phyloP scores from a whole-genome alignment of 169 alveolate species.

The Theileria sp. region DNA sequence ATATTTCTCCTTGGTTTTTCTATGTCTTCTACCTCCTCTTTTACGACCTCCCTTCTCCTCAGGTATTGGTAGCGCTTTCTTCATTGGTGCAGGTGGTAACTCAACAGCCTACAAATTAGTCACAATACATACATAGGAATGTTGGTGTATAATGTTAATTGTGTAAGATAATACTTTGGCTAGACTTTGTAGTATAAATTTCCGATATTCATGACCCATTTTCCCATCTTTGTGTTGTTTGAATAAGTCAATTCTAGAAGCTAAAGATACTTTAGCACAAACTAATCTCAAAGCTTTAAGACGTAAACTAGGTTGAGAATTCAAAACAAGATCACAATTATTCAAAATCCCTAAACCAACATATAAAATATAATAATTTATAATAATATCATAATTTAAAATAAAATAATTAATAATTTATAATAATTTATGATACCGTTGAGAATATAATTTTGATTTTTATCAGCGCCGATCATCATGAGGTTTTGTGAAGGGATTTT shows the following conservation, averaged over 20 bases:
- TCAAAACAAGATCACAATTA: conserved; percentile 77
- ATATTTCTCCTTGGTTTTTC: conserved; percentile 83
- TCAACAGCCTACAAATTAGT: conserved; percentile 69
- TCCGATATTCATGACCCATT: conserved; percentile 68
- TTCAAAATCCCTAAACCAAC: conserved; percentile 67
- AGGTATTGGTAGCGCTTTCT: conserved; percentile 85
- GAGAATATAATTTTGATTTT: conserved; percentile 1
- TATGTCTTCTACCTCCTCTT: conserved; percentile 83
- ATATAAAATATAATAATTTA: not conserved
- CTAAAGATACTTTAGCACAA: conserved; percentile 79
- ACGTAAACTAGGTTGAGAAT: conserved; percentile 68
- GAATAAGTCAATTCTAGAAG: conserved; percentile 83
- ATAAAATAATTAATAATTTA: not conserved
- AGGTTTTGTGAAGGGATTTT: conserved; percentile 89
- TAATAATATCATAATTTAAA: conserved; percentile 6
- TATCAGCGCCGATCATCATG: conserved; percentile 80
- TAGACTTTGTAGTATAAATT: conserved; percentile 56
- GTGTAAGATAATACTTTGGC: conserved; percentile 59
- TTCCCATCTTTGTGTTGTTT: conserved; percentile 70
- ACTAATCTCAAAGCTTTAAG: conserved; percentile 79
- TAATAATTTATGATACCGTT: not conserved
- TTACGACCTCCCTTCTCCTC: conserved; percentile 78
- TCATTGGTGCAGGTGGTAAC: conserved; percentile 81
- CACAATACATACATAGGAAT: not conserved
- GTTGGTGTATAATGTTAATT: conserved; percentile 43